Conservation (phyloP, 2,329 filamentous ascomycete genomes). For the Amauroascus niger region DNA sequence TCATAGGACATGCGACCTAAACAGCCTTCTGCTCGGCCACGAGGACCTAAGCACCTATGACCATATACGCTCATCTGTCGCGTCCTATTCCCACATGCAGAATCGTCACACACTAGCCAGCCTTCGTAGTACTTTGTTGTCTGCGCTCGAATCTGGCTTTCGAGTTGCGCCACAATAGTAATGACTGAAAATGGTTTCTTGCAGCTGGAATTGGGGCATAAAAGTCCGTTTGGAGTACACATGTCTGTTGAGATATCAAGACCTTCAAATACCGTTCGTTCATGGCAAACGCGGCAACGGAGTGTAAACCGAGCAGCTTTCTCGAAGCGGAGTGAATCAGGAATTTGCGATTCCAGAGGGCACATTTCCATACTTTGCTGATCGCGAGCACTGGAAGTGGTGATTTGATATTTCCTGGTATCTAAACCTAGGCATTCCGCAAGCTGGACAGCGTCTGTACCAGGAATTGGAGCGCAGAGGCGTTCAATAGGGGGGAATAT, state of each 20-base stretch:
- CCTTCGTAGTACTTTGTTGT: conserved; percentile 83
- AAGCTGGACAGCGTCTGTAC: conserved; percentile 79
- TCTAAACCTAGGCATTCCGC: conserved; percentile 92
- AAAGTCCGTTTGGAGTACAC: conserved; percentile 63
- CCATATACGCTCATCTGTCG: conserved; percentile 91
- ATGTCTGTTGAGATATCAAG: conserved; percentile 49
- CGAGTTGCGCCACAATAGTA: conserved; percentile 74
- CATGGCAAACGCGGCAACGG: conserved; percentile 71
- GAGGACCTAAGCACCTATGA: conserved; percentile 75
- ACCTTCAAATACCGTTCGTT: conserved; percentile 64
- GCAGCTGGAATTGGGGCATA: conserved; percentile 58
- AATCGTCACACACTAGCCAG: conserved; percentile 83
- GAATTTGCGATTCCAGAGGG: conserved; percentile 87
- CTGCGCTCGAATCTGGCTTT: conserved; percentile 68
- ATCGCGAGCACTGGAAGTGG: conserved; percentile 45
- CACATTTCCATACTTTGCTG: conserved; percentile 62
- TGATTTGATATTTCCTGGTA: conserved; percentile 72
- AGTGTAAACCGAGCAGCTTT: conserved; percentile 67
- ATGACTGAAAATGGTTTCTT: conserved; percentile 56
- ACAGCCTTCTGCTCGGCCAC: conserved; percentile 74
- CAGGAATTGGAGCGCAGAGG: conserved; percentile 88
- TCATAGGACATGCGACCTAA: conserved; percentile 81
- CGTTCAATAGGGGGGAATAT: conserved; percentile 96
- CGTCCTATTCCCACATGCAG: conserved; percentile 75
- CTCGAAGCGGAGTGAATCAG: conserved; percentile 80